Base-by-base conservation (phyloP, 257 asterid genomes). In the Nicotiana noctiflora region DNA sequence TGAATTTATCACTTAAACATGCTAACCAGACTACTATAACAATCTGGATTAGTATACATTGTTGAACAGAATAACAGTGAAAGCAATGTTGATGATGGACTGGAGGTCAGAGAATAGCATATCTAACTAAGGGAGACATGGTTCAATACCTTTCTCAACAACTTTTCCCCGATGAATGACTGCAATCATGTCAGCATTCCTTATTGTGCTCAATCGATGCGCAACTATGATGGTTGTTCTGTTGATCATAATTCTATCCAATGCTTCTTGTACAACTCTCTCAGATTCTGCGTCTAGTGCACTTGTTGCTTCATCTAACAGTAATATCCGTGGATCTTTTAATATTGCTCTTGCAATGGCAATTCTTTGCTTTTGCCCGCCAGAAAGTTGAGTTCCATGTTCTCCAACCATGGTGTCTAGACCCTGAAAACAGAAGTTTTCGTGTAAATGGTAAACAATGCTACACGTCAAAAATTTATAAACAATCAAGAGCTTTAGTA, bases 241-340 rank as follows among this genome's bases (percentile, higher is more conserved):
- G 84, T 93, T 92, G 60, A 90, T 85, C 98, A 93, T 93, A 76
- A 93, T 90, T 79, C 96, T 90, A 80, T 93, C 98, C 15, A 93
- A 86, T 6, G 98, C 98, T 86, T 92, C 97, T 49, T 93, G 98
- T 40, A 93, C 98, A 5, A 93, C 81, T 81, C 94, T 88, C 87
- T 93, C 98, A 4, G 98, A 93, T 85, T 90, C 97, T 75, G 98
- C 98, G 86, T 93, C 98, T 5, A 93, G 87, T 0, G 98, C 98
- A 82, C 98, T 93, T 12, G 98, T 93, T 57, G 98, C 98, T 87
- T 93, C 97, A 67, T 93, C 98, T 8, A 93, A 86, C 76, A 93
- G 98, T 68, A 93, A 83, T 76, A 93, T 92, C 67, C 96, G 82
- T 3, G 98, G 98, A 37, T 93, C 91, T 82, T 93, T 93, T 8